Evolutionary conservation across 306 rosid genomes (phyloP).

Genomic region (Vachellia collinsii): DNA sequence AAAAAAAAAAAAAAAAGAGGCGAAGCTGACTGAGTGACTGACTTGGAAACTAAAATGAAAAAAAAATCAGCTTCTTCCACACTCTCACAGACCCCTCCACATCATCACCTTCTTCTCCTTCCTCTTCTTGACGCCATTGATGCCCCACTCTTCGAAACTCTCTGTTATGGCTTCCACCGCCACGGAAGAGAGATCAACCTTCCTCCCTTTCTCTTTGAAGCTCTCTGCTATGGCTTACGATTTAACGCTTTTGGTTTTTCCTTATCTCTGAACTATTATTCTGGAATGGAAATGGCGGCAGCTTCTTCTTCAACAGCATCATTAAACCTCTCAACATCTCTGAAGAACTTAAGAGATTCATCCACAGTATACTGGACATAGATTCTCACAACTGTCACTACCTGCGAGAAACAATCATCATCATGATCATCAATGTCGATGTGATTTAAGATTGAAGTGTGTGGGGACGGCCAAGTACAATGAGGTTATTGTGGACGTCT

Average conservation of each 20-base stretch:
- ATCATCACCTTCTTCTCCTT: no score
- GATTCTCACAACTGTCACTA: constrained; percentile 33
- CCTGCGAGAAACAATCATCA: background rate
- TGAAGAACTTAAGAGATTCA: background rate
- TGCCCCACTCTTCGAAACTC: no score
- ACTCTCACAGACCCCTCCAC: no score
- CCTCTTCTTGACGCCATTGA: no score
- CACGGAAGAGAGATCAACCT: no score
- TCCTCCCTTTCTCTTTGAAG: no score
- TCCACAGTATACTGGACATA: constrained; percentile 31
- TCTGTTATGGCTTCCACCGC: no score
- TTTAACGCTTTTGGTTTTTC: constrained; percentile 5
- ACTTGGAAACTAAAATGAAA: no score
- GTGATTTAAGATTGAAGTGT: constrained; percentile 34
- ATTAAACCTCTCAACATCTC: constrained; percentile 44
- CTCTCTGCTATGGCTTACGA: no score
- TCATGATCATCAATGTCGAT: background rate
- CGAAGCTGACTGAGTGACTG: no score
- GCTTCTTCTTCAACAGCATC: constrained; percentile 47
- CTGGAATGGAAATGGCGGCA: constrained; percentile 40
- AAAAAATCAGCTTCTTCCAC: no score
- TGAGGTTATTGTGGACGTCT: constrained; percentile 62
- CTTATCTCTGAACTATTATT: constrained; percentile 46
- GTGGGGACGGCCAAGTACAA: constrained; percentile 53
- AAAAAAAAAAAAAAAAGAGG: no score